Evolutionary conservation across 2,329 filamentous ascomycete genomes (phyloP).

Genomic region (Penicillium sp.): DNA sequence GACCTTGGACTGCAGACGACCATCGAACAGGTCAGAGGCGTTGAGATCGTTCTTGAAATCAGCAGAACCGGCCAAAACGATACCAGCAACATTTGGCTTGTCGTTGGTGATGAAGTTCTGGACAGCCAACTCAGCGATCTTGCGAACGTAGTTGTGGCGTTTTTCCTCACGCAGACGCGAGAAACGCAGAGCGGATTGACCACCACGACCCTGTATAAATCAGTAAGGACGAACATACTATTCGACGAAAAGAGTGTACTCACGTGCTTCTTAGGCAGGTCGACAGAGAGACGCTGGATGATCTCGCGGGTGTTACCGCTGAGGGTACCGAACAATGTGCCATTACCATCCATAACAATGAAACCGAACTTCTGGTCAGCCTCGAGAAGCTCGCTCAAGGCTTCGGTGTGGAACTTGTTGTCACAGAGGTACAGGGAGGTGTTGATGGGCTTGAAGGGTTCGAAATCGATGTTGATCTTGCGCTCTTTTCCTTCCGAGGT

Average conservation of each 20-base stretch:
- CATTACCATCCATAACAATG: constrained; percentile 99
- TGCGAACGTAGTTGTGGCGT: constrained; percentile 99
- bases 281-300: constrained; percentile 96
- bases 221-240: neutral
- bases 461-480: constrained; percentile 99
- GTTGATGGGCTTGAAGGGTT: constrained; percentile 99
- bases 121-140: constrained; percentile 94
- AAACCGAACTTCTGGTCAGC: constrained; percentile 99
- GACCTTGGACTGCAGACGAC: constrained; percentile 85
- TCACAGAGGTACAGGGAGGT: constrained; percentile 98
- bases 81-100: constrained; percentile 94
- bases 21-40: constrained; percentile 94
- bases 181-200: constrained; percentile 98
- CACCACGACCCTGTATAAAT: constrained; percentile 70
- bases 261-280: constrained; percentile 95
- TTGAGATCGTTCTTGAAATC: constrained; percentile 99
- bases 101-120: constrained; percentile 99
- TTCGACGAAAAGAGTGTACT: constrained; percentile 6
- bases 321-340: constrained; percentile 91
- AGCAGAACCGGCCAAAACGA: constrained; percentile 93
- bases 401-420: constrained; percentile 99
- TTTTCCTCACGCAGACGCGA: constrained; percentile 99
- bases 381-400: constrained; percentile 91
- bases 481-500: constrained; percentile 97
- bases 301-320: constrained; percentile 97